Conservation (phyloP, 169 alveolate species). For the Amoebophrya sp. region DNA sequence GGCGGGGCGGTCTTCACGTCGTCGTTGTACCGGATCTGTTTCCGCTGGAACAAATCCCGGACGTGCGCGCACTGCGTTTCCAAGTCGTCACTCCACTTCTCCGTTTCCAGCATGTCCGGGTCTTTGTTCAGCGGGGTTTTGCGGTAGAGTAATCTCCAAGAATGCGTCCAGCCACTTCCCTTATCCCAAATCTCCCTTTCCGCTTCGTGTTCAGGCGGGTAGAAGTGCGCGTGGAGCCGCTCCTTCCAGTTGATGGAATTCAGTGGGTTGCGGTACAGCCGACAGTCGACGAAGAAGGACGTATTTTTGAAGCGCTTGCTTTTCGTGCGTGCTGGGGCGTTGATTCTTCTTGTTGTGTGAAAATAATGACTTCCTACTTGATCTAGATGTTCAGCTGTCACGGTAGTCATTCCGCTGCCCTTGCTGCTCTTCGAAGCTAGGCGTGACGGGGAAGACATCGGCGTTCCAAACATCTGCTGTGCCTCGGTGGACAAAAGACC, state of each 20-base stretch:
- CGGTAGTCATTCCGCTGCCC: too few species aligned
- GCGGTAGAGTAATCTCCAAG: background rate
- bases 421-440: too few species aligned
- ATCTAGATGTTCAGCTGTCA: too few species aligned
- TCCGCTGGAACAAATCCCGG: conserved; percentile 5
- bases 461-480: too few species aligned
- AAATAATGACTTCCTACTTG: too few species aligned
- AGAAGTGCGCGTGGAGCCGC: background rate
- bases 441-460: too few species aligned
- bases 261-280: background rate
- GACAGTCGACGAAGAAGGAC: conserved; percentile 15
- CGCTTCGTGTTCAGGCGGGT: background rate
- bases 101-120: background rate
- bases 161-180: background rate
- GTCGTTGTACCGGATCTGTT: background rate
- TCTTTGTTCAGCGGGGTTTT: background rate
- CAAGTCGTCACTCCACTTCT: background rate
- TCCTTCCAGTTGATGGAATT: conserved; percentile 4
- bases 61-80: conserved; percentile 7
- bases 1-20: background rate
- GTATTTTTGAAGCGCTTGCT: background rate
- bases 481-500: too few species aligned
- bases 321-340: too few species aligned
- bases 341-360: too few species aligned
- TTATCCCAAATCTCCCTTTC: background rate